Evolutionary conservation across 306 rosid species (phyloP), one percentile per base, ranked within the genome.

Genomic region (Myrica gale): DNA sequence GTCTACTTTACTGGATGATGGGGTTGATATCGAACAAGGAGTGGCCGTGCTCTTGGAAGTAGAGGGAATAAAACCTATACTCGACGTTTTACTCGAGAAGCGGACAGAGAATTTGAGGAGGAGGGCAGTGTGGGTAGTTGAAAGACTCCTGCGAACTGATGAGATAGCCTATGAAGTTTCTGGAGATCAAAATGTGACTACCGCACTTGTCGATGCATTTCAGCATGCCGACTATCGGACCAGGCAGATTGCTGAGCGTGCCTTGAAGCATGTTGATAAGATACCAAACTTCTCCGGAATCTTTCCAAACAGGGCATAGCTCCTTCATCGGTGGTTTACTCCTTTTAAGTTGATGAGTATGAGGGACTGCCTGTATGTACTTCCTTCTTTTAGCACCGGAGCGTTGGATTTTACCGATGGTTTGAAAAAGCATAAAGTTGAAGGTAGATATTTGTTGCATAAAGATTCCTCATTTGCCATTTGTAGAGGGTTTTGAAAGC

Each of bases 131-230:
- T 96, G 98, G 98, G 87, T 84, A 9, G 99, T 86, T 20, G 99
- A 96, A 86, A 92, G 99, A 82, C 72, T 96, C 45, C 74, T 96
- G 89, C 88, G 98, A 82, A 88, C 87, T 0, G 96, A 96, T 0
- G 91, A 90, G 21, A 96, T 96, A 43, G 98, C 91, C 12, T 81
- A 74, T 19, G 96, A 90, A 60, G 91, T 92, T 71, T 89, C 99
- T 37, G 90, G 92, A 21, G 91, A 92, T 83, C 99, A 82, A 78
- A 96, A 92, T 58, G 84, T 96, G 81, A 87, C 91, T 70, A 90
- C 99, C 39, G 97, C 99, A 48, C 97, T 96, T 55, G 99, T 96
- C 76, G 99, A 96, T 32, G 98, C 99, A 61, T 96, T 92, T 89
- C 98, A 96, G 85, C 97, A 96, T 63, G 98, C 90, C 12, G 99